phyloP scores from a whole-genome alignment of 306 rosid genomes.

The Astragalus glycyphyllos region DNA sequence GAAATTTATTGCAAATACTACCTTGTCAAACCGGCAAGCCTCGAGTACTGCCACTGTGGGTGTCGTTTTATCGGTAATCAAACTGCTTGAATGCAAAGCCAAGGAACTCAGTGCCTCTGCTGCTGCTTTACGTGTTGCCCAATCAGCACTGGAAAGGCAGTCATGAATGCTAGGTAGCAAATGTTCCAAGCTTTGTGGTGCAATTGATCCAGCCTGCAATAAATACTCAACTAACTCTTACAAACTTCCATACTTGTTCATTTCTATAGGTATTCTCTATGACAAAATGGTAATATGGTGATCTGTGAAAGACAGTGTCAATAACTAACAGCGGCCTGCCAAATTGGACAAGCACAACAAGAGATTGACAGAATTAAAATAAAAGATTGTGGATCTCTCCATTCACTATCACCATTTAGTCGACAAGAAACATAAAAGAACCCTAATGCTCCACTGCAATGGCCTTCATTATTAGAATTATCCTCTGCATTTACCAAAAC shows the following conservation, averaged over 20 bases:
- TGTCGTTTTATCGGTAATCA: conserved; percentile 64
- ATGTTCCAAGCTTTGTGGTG: conserved; percentile 83
- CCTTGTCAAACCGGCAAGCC: conserved; percentile 96
- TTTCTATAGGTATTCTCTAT: conserved; percentile 12
- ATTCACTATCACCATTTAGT: conserved; percentile 16
- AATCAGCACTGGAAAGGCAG: conserved; percentile 80
- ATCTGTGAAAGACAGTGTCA: neutral
- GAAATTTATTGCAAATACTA: conserved; percentile 50
- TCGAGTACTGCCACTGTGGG: conserved; percentile 74
- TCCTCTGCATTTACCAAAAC: conserved; percentile 18
- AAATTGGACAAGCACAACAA: conserved; percentile 24
- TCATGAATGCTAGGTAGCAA: conserved; percentile 79
- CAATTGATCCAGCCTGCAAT: conserved; percentile 85
- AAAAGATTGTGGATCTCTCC: conserved; percentile 15
- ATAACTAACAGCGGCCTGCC: neutral
- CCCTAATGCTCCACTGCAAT: conserved; percentile 11
- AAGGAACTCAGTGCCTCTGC: conserved; percentile 79
- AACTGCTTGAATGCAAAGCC: conserved; percentile 79
- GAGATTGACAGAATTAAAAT: conserved; percentile 7
- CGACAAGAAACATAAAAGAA: conserved; percentile 9
- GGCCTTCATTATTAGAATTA: conserved; percentile 8
- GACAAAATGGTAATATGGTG: conserved; percentile 4
- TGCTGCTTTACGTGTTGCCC: conserved; percentile 99
- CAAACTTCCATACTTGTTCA: conserved; percentile 23
- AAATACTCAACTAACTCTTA: conserved; percentile 37